These are phyloP conservation scores for Podaxis rugospora DNA, from an alignment of 768 basidiomycete genomes.

Conservation along the genomic window DNA sequence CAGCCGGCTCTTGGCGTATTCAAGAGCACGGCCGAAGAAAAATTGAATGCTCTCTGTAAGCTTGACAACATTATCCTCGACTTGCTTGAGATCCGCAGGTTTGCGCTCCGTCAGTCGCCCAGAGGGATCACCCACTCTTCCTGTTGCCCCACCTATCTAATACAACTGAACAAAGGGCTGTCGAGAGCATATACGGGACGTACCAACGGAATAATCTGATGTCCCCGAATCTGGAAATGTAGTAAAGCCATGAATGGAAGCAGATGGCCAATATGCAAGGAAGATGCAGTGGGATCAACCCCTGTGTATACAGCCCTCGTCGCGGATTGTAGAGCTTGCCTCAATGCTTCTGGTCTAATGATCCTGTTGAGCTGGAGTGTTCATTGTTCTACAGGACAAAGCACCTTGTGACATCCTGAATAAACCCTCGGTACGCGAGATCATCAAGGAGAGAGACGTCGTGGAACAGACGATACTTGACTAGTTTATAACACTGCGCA, in stretches of 20 bases:
- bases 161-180: not conserved
- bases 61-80: constrained; percentile 59
- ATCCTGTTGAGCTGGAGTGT: not conserved
- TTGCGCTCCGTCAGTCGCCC: constrained; percentile 81
- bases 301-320: constrained; percentile 75
- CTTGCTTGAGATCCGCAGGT: constrained; percentile 51
- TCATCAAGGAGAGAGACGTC: constrained; percentile 32
- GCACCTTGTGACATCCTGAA: constrained; percentile 44
- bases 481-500: not conserved
- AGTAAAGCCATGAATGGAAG: constrained; percentile 82
- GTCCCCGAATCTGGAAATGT: constrained; percentile 86
- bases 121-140: constrained; percentile 95
- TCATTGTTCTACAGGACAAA: not conserved
- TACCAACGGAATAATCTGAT: constrained; percentile 80
- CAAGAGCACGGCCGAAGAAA: constrained; percentile 67
- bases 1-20: constrained; percentile 48
- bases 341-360: constrained; percentile 37
- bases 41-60: constrained; percentile 61
- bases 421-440: constrained; percentile 40
- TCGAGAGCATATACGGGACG: constrained; percentile 23
- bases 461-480: constrained; percentile 4
- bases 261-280: constrained; percentile 92
- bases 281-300: constrained; percentile 87
- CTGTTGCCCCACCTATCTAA: constrained; percentile 95
- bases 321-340: constrained; percentile 28